Evolutionary conservation across 2,329 filamentous ascomycete genomes (phyloP).

Genomic region (Amylocarpus encephaloides): DNA sequence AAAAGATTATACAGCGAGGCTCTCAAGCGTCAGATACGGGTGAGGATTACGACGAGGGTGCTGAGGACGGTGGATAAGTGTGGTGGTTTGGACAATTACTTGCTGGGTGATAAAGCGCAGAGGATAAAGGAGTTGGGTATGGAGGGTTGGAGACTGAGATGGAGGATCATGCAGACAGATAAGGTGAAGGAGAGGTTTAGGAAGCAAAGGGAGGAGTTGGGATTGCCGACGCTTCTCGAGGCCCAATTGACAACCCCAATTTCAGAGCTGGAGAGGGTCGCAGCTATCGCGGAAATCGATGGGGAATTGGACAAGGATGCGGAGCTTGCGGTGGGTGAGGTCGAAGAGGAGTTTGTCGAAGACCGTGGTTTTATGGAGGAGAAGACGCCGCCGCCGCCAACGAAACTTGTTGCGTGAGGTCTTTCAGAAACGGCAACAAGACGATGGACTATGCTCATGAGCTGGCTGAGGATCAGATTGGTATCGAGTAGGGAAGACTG

Average conservation of each 20-base stretch:
- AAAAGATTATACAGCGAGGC: conserved; percentile 61
- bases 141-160: conserved; percentile 83
- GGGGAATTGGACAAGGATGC: background rate
- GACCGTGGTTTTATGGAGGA: too few relatives aligned
- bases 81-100: conserved; percentile 86
- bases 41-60: conserved; percentile 64
- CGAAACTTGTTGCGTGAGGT: too few relatives aligned
- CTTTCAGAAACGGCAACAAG: too few relatives aligned
- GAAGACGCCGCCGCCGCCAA: too few relatives aligned
- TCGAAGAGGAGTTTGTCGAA: background rate
- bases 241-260: too few relatives aligned
- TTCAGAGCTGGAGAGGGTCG: background rate
- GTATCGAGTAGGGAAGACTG: too few relatives aligned
- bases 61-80: conserved; percentile 72
- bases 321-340: background rate
- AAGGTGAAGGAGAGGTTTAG: conserved; percentile 60
- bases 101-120: conserved; percentile 70
- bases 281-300: background rate
- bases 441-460: too few relatives aligned
- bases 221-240: conserved; percentile 38
- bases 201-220: conserved; percentile 57
- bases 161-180: conserved; percentile 78
- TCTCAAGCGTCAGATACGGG: conserved; percentile 56
- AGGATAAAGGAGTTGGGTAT: conserved; percentile 83
- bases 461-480: too few relatives aligned